Base-by-base conservation (phyloP, 257 asterid species). In the Lycium barbarum region DNA sequence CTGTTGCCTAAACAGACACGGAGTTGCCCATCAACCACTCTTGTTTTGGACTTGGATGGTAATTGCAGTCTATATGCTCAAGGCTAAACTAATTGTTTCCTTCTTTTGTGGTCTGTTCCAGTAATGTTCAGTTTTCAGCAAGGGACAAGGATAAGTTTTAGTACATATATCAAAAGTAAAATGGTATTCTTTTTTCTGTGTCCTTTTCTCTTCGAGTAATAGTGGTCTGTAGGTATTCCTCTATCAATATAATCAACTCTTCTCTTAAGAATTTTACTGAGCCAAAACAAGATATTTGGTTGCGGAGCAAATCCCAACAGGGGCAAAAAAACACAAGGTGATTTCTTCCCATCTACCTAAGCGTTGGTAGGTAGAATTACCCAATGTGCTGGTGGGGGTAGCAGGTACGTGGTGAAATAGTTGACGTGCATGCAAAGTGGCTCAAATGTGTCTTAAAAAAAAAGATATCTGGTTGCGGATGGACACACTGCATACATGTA, bases 11-110 rank as follows among this genome's bases (percentile, higher is more conserved):
- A 94, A 83, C 97, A 91, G 88, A 97, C 99, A 68, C 91, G 99
- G 91, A 93, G 98, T 91, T 95, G 99, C 90, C 98, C 99, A 36
- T 87, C 97, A 51, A 93, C 98, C 87, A 89, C 98, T 83, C 95
- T 97, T 84, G 98, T 94, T 67, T 88, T 97, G 88, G 99, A 97
- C 90, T 94, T 97, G 90, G 99, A 96, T 83, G 99, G 99, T 96
- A 26, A 89, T 88, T 84, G 84, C 58, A 83, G 59, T 76, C 63
- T 76, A 76, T 76, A 51, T 78, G 4, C 82, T 54, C 63, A 78
- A 78, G 43, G 66, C 49, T 53, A 53, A 33, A 53, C 43, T 53
- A 53, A 53, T 33, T 53, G 58, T 53, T 14, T 76, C 20, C 49
- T 78, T 51, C 65, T 78, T 78, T 78, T 54, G 22, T 74, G 62